phyloP scores from a whole-genome alignment of 2,329 filamentous ascomycete species.

The Madurella mycetomatis region DNA sequence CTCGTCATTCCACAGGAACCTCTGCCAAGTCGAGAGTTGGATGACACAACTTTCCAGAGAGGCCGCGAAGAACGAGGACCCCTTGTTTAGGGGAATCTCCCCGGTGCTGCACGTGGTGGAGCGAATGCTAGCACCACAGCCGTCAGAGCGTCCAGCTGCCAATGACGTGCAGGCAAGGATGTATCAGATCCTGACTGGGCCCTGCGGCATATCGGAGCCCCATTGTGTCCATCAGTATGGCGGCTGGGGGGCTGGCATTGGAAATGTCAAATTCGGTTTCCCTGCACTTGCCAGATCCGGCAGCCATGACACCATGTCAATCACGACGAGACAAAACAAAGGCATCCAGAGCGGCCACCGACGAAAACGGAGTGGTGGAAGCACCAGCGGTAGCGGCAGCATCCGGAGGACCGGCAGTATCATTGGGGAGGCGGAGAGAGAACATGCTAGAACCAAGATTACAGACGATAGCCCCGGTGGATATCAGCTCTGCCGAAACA shows the following conservation, averaged over 20 bases:
- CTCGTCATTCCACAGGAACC: slow-evolving; percentile 67
- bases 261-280: slow-evolving; percentile 24
- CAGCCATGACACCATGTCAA: slow-evolving; percentile 26
- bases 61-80: slow-evolving; percentile 47
- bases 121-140: slow-evolving; percentile 50
- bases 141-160: slow-evolving; percentile 50
- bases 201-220: slow-evolving; percentile 45
- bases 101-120: slow-evolving; percentile 50
- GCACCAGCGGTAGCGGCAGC: slow-evolving; percentile 18
- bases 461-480: not conserved
- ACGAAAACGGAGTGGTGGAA: slow-evolving; percentile 25
- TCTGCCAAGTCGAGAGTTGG: slow-evolving; percentile 65
- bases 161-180: slow-evolving; percentile 49
- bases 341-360: slow-evolving; percentile 27
- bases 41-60: slow-evolving; percentile 58
- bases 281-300: slow-evolving; percentile 12
- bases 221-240: slow-evolving; percentile 52
- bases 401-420: not conserved
- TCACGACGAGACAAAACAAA: slow-evolving; percentile 30
- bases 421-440: not conserved
- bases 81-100: slow-evolving; percentile 47
- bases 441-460: not conserved
- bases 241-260: slow-evolving; percentile 23
- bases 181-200: slow-evolving; percentile 48
- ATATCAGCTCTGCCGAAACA: too few species aligned